Evolutionary conservation across 306 rosid genomes (phyloP), one percentile per base, ranked within the genome.

Genomic region (Dalbergia oliveri): DNA sequence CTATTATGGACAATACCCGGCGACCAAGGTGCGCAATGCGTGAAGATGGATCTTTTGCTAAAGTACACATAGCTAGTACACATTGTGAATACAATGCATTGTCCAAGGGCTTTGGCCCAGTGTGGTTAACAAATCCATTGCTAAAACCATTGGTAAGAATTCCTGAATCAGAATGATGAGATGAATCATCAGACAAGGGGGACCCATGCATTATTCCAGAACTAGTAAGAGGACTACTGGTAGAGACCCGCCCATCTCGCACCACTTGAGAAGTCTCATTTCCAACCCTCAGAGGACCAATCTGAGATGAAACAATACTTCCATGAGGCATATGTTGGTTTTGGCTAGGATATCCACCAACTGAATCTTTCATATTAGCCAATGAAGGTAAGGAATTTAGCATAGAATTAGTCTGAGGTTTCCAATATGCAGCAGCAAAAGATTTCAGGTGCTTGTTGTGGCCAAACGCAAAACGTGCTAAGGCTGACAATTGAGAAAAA

Each of bases 11-110:
- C 78, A 93, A 84, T 26, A 93, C 93, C 64, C 92, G 91, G 9
- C 94, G 88, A 87, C 99, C 99, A 84, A 96, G 94, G 66, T 73
- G 87, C 21, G 98, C 97, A 87, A 96, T 86, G 66, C 97, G 97
- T 15, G 97, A 94, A 77, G 98, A 96, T 76, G 99, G 98, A 86
- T 96, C 99, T 87, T 96, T 96, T 15, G 98, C 99, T 84, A 96
- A 85, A 53, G 92, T 79, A 68, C 89, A 93, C 97, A 96, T 93
- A 75, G 98, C 91, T 82, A 88, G 81, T 72, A 96, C 98, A 87
- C 98, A 93, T 69, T 85, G 89, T 8, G 97, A 89, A 89, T 93
- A 93, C 87, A 93, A 73, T 1, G 88, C 83, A 84, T 81, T 90
- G 83, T 91, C 96, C 84, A 91, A 66, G 45, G 98, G 93, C 84